phyloP scores from a whole-genome alignment of 257 asterid genomes.

The Apocynum venetum region DNA sequence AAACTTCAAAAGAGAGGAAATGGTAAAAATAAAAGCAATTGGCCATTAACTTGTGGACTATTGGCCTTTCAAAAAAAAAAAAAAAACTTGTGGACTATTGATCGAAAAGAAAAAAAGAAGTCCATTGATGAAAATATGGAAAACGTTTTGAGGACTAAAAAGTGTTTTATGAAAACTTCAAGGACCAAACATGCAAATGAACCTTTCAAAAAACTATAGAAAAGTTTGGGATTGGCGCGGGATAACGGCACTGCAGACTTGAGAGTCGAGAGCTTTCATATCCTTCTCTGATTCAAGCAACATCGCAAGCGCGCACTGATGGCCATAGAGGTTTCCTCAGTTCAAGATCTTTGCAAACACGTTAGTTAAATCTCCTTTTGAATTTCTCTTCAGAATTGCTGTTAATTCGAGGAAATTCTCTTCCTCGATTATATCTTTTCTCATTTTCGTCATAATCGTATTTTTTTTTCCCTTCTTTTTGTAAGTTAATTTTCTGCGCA shows the following conservation, averaged over 20 bases:
- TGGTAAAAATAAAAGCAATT: no score
- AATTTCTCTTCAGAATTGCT: conserved; percentile 1
- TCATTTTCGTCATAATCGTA: not conserved
- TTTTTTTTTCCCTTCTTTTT: not conserved
- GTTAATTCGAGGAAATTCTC: not conserved
- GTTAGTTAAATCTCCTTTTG: conserved; percentile 34
- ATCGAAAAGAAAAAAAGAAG: no score
- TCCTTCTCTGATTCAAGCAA: not conserved
- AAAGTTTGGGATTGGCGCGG: not conserved
- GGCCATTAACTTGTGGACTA: no score
- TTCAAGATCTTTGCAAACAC: conserved; percentile 44
- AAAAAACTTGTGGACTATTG: no score
- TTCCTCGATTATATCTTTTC: not conserved
- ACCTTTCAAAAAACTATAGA: not conserved
- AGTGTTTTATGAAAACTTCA: not conserved
- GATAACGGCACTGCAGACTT: not conserved
- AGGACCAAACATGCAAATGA: not conserved
- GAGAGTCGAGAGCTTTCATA: not conserved
- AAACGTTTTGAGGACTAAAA: not conserved
- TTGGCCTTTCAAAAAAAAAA: no score
- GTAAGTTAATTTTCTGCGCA: conserved; percentile 69
- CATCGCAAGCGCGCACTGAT: not conserved
- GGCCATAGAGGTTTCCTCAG: conserved; percentile 47
- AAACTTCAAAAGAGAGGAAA: no score
- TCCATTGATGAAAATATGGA: not conserved